Evolutionary conservation across 768 basidiomycete species (phyloP).

Genomic region (Psilocybe azurescens): DNA sequence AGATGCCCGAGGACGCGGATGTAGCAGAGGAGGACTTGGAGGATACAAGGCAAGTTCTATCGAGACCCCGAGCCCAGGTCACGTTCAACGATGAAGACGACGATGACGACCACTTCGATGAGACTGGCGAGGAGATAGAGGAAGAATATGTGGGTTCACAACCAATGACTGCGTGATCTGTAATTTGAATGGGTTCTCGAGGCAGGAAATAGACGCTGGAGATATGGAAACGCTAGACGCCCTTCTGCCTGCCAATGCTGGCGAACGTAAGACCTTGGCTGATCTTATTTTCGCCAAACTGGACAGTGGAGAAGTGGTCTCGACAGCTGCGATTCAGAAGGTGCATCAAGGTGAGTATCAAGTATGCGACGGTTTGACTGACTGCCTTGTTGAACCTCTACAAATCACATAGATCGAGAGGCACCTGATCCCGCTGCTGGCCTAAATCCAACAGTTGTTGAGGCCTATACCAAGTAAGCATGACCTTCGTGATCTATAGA

Average conservation of each 20-base stretch:
- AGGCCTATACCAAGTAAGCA: slow-evolving; percentile 89
- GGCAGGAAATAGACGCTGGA: slow-evolving; percentile 86
- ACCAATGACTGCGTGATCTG: neutral
- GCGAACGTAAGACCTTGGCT: slow-evolving; percentile 85
- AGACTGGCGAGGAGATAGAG: slow-evolving; percentile 61
- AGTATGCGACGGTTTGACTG: neutral
- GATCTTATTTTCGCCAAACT: slow-evolving; percentile 98
- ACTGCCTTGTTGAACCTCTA: neutral
- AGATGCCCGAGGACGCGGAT: slow-evolving; percentile 60
- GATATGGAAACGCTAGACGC: slow-evolving; percentile 89
- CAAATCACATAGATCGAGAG: slow-evolving; percentile 42
- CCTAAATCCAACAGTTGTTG: slow-evolving; percentile 90
- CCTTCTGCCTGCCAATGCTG: slow-evolving; percentile 74
- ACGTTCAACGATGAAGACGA: slow-evolving; percentile 57
- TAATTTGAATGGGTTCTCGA: slow-evolving; percentile 15
- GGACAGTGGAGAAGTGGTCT: slow-evolving; percentile 62
- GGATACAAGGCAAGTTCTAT: slow-evolving; percentile 32
- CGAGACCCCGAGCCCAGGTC: slow-evolving; percentile 38
- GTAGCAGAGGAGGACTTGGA: slow-evolving; percentile 50
- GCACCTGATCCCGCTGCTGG: slow-evolving; percentile 84
- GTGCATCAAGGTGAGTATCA: slow-evolving; percentile 56
- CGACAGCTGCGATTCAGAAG: slow-evolving; percentile 62
- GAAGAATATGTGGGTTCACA: slow-evolving; percentile 59
- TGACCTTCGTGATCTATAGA: slow-evolving; percentile 4
- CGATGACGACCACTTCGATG: slow-evolving; percentile 51